Conservation (phyloP, 768 basidiomycete genomes). For the Termitomyces sp. region DNA sequence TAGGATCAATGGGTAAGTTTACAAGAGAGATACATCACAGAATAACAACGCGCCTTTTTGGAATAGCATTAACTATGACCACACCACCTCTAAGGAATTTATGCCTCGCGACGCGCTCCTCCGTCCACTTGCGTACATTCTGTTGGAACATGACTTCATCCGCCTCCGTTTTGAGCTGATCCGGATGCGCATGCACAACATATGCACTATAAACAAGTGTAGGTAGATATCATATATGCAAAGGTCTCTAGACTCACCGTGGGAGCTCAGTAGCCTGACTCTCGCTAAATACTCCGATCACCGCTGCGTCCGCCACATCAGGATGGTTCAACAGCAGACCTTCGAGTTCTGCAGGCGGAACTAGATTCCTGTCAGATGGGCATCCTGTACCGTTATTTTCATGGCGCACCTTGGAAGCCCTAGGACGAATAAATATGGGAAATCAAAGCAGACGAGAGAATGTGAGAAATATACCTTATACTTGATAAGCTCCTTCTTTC, state of each 20-base stretch:
- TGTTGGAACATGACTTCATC: slow-evolving; percentile 39
- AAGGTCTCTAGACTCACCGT: slow-evolving; percentile 32
- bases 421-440: slow-evolving; percentile 17
- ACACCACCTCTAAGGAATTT: slow-evolving; percentile 79
- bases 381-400: not conserved
- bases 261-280: slow-evolving; percentile 80
- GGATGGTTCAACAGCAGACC: slow-evolving; percentile 69
- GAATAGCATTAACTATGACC: slow-evolving; percentile 53
- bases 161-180: slow-evolving; percentile 23
- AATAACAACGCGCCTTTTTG: slow-evolving; percentile 51
- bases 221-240: no score
- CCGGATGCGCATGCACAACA: slow-evolving; percentile 46
- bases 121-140: slow-evolving; percentile 61
- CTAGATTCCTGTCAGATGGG: slow-evolving; percentile 27
- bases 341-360: slow-evolving; percentile 85
- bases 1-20: no score
- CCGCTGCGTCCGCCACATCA: slow-evolving; percentile 72
- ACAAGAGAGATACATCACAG: not conserved
- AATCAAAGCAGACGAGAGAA: not conserved
- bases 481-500: slow-evolving; percentile 72
- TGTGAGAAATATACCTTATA: slow-evolving; percentile 43
- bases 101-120: slow-evolving; percentile 63
- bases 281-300: slow-evolving; percentile 66
- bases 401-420: slow-evolving; percentile 66
- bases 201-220: slow-evolving; percentile 42